Percentiles rank a stretch among this genome's conserved stretches.
Conservation (phyloP, 148 eudicot genomes). For the Rhododendron henanense region DNA sequence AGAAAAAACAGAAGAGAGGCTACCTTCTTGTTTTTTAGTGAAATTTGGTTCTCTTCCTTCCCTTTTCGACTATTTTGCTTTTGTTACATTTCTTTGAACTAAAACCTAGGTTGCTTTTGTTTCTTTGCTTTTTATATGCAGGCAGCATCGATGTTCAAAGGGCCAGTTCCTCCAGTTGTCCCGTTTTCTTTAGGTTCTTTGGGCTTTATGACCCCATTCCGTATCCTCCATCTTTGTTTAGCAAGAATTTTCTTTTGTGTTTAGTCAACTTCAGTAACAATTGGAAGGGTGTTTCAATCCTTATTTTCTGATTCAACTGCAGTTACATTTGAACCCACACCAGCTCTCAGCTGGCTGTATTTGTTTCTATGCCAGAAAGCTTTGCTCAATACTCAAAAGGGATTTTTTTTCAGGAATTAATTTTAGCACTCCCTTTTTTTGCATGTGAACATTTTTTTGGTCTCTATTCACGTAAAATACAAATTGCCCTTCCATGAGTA, state of each 20-base stretch:
- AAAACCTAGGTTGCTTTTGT: not conserved
- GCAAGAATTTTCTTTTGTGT: not conserved
- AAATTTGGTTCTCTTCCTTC: not conserved
- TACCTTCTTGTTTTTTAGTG: not conserved
- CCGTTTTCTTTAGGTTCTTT: conserved; percentile 91
- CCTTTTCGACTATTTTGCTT: not conserved
- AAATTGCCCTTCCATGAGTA: not conserved
- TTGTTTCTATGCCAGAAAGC: not conserved
- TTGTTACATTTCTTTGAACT: not conserved
- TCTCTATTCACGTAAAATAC: not conserved
- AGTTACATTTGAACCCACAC: not conserved
- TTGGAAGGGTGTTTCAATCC: too few relatives aligned
- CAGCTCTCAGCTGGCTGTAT: not conserved
- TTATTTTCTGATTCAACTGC: too few relatives aligned
- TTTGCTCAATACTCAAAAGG: not conserved
- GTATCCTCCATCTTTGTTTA: conserved; percentile 61
- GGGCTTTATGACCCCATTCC: conserved; percentile 96
- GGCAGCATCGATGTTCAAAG: conserved; percentile 98
- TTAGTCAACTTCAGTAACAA: not conserved
- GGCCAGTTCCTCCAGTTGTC: conserved; percentile 91
- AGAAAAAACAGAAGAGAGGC: conserved; percentile 4
- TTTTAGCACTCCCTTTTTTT: not conserved
- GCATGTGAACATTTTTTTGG: not conserved
- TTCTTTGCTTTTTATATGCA: conserved; percentile 31
- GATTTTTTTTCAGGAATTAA: not conserved